Percentiles rank a stretch among this genome's conserved stretches.
These are phyloP conservation scores for Ascochyta lentis DNA, from an alignment of 2,329 filamentous ascomycete species.

Conservation along the genomic window DNA sequence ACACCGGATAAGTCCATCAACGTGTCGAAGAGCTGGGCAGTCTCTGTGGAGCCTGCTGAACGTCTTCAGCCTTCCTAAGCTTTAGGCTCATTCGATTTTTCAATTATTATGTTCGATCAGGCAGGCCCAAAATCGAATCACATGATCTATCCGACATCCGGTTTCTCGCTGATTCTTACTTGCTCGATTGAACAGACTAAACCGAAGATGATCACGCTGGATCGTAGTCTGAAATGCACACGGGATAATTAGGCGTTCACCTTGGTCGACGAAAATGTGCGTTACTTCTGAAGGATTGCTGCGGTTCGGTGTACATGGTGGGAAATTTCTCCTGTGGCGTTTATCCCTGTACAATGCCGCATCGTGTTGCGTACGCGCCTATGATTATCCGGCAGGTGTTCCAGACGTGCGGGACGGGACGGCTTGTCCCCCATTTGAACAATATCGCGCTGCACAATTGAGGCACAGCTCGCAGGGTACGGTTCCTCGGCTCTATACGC, in stretches of 20 bases:
- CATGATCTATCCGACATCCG: neutral
- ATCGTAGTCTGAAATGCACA: neutral
- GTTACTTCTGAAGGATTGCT: neutral
- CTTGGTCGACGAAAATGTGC: neutral
- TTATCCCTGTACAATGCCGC: constrained; percentile 13
- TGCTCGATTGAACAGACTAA: neutral
- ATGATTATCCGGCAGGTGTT: constrained; percentile 22
- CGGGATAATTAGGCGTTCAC: neutral
- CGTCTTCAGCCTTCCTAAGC: neutral
- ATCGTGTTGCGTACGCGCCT: constrained; percentile 13
- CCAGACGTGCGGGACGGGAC: constrained; percentile 10
- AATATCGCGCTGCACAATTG: constrained; percentile 10
- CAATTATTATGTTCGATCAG: too few species aligned
- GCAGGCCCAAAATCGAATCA: neutral
- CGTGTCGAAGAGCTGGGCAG: constrained; percentile 22
- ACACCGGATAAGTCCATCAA: constrained; percentile 13
- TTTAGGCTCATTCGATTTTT: neutral
- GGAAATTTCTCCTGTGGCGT: constrained; percentile 1
- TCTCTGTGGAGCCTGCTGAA: constrained; percentile 17
- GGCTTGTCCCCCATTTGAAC: neutral
- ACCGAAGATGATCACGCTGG: too few species aligned
- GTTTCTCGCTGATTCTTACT: neutral
- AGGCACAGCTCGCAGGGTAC: constrained; percentile 4
- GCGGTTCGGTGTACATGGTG: neutral
- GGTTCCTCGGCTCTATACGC: constrained; percentile 7